These are phyloP conservation scores for Leccinellum albellum DNA, from an alignment of 768 basidiomycete species.

Conservation along the genomic window DNA sequence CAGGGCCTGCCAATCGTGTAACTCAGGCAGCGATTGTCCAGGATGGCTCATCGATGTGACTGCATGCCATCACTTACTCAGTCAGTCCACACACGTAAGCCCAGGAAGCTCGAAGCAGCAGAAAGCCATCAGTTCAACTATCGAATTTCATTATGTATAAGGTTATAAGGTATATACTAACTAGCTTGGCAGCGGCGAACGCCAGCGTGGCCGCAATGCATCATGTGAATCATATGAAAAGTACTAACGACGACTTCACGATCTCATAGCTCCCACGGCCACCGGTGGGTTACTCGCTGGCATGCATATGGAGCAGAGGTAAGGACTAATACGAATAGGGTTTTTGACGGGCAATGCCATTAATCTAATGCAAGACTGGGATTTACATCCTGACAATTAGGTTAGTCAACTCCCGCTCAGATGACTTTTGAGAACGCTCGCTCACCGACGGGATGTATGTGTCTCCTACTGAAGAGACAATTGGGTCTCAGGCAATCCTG, in stretches of 20 bases:
- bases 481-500: slow-evolving; percentile 63
- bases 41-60: not conserved
- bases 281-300: slow-evolving; percentile 5
- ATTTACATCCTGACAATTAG: slow-evolving; percentile 46
- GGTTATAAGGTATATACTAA: slow-evolving; percentile 22
- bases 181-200: slow-evolving; percentile 7
- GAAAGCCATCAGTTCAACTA: not conserved
- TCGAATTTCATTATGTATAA: slow-evolving; percentile 17
- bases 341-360: slow-evolving; percentile 69
- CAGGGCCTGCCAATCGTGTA: not conserved
- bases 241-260: slow-evolving; percentile 6
- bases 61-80: not conserved
- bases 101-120: not conserved
- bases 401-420: slow-evolving; percentile 10
- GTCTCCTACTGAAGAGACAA: slow-evolving; percentile 70
- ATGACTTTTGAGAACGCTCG: not conserved
- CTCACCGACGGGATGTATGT: slow-evolving; percentile 54
- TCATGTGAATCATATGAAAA: not conserved
- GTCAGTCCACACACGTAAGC: too few species aligned
- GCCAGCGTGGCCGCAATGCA: slow-evolving; percentile 23
- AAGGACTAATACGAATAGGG: slow-evolving; percentile 66
- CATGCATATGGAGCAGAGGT: slow-evolving; percentile 36
- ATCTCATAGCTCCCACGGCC: slow-evolving; percentile 16
- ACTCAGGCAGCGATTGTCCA: not conserved
- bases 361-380: slow-evolving; percentile 52